Evolutionary conservation across 192 early-diverging fungal genomes (phyloP), one percentile per base, ranked within the genome.

Genomic region (Dissophora ornata): DNA sequence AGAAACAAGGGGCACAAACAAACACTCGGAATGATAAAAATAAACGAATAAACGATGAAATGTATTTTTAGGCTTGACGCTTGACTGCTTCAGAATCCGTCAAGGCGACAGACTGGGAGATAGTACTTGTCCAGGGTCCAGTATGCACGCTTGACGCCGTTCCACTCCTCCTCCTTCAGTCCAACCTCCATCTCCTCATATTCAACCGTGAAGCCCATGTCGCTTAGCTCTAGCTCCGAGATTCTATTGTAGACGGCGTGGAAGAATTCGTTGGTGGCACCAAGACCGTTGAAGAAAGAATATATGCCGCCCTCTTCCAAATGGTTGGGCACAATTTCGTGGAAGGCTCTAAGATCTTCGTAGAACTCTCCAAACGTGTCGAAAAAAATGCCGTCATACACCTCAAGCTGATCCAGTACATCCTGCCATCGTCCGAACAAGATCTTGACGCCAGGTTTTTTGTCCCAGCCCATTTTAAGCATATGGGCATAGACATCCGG

Each of bases 311-410:
- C 84, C 18, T 89, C 79, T 38, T 88, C 79, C 56, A 94, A 64
- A 21, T 94, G 85, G 22, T 96, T 90, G 13, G 94, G 92, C 1
- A 90, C 80, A 21, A 85, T 83, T 36, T 85, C 85, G 70, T 93
- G 90, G 62, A 92, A 93, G 11, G 85, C 80, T 4, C 82, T 82
- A 11, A 96, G 77, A 67, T 96, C 95, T 71, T 94, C 91, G 84
- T 98, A 98, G 57, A 91, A 94, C 67, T 97, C 95, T 41, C 91
- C 94, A 84, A 93, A 96, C 0, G 95, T 96, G 57, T 96, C 93
- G 82, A 98, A 97, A 71, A 96, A 98, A 48, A 98, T 92, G 44
- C 93, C 95, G 73, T 98, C 97, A 69, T 93, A 98, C 1, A 85
- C 71, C 24, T 86, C 90, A 4, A 95, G 71, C 41, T 92, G 82